Evolutionary conservation across 441 rosid species (phyloP).

Genomic region (Erodium moschatum): DNA sequence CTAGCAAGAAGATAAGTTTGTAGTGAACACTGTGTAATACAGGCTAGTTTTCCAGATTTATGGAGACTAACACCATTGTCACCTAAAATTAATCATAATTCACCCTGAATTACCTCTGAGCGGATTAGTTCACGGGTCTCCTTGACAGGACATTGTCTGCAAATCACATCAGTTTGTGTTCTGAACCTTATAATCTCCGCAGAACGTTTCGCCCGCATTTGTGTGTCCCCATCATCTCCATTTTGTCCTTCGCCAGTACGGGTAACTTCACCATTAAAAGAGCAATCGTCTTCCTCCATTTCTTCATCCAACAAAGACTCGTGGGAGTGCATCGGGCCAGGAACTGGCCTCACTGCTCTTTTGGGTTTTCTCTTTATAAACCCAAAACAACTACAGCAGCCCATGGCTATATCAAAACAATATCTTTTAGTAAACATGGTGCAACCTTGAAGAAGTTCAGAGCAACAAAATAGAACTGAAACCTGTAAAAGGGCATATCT

Average conservation of each 20-base stretch:
- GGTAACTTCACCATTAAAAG: constrained; percentile 45
- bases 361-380: constrained; percentile 41
- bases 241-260: constrained; percentile 27
- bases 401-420: constrained; percentile 53
- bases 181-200: constrained; percentile 69
- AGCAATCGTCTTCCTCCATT: constrained; percentile 30
- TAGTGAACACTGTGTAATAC: not conserved
- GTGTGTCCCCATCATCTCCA: constrained; percentile 51
- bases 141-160: constrained; percentile 80
- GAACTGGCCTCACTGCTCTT: constrained; percentile 26
- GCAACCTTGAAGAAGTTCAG: constrained; percentile 24
- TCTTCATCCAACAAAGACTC: constrained; percentile 51
- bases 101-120: constrained; percentile 45
- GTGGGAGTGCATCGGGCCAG: constrained; percentile 34
- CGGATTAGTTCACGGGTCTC: constrained; percentile 72
- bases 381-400: constrained; percentile 90
- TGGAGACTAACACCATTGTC: not conserved
- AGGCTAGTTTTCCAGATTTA: not conserved
- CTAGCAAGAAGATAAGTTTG: not conserved
- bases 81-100: not conserved
- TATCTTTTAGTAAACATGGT: constrained; percentile 49
- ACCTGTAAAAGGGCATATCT: constrained; percentile 36
- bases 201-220: constrained; percentile 39
- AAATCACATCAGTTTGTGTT: constrained; percentile 60
- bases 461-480: constrained; percentile 26